Evolutionary conservation across 2,329 filamentous ascomycete species (phyloP).

Genomic region (Diplodia intermedia): DNA sequence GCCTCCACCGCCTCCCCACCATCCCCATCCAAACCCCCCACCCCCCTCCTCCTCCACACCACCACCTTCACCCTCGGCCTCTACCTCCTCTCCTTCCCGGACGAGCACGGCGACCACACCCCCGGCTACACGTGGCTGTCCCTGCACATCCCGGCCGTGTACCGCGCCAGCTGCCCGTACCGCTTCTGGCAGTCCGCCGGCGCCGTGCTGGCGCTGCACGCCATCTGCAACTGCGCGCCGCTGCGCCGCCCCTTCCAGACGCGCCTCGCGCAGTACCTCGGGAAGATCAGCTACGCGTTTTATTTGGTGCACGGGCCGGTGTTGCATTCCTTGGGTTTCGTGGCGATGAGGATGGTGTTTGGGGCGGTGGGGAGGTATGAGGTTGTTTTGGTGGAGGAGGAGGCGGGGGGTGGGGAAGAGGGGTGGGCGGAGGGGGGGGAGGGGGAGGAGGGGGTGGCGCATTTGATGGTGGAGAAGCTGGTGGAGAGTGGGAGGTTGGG

Average conservation of each 20-base stretch:
- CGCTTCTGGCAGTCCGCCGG: conserved; percentile 65
- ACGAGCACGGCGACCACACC: conserved; percentile 51
- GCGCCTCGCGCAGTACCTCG: conserved; percentile 61
- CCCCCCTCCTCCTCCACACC: conserved; percentile 45
- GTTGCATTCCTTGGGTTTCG: conserved; percentile 50
- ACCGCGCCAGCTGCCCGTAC: conserved; percentile 54
- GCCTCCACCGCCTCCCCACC: no score
- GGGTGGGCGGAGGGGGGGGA: conserved; percentile 27
- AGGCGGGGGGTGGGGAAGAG: background rate
- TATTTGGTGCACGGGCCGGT: conserved; percentile 65
- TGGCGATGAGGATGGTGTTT: conserved; percentile 41
- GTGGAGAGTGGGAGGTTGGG: conserved; percentile 42
- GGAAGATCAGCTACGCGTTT: conserved; percentile 63
- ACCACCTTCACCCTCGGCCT: conserved; percentile 57
- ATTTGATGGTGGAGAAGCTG: conserved; percentile 33
- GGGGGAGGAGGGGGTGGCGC: conserved; percentile 22
- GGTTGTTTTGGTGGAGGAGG: background rate
- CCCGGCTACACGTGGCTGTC: conserved; percentile 62
- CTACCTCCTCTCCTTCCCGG: conserved; percentile 61
- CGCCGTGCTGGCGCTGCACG: conserved; percentile 47
- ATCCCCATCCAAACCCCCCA: background rate
- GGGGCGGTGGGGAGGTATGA: conserved; percentile 27
- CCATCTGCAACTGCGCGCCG: conserved; percentile 34
- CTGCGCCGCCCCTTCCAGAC: conserved; percentile 57
- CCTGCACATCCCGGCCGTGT: conserved; percentile 53